A percentile compares a stretch with the other conserved stretches of the same genome.
Evolutionary conservation across 306 rosid genomes (phyloP).

Genomic region (Vigna unguiculata): DNA sequence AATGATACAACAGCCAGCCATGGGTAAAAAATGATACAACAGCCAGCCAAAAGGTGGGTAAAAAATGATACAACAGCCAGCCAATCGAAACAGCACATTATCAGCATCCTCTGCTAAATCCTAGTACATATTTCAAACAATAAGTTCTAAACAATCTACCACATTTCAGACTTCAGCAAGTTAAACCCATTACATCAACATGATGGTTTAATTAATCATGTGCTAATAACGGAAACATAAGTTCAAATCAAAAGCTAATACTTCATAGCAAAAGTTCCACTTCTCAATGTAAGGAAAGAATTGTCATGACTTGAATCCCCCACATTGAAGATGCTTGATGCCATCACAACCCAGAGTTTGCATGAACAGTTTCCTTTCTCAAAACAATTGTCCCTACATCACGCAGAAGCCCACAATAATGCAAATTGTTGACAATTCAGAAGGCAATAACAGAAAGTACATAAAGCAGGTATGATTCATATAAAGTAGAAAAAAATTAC

Average conservation of each 20-base stretch:
- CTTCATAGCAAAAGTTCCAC: conserved; percentile 59
- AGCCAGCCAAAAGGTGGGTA: conserved; percentile 51
- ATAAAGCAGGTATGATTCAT: background rate
- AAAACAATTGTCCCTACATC: conserved; percentile 53
- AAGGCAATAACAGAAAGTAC: conserved; percentile 32
- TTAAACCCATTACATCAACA: conserved; percentile 77
- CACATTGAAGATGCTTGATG: conserved; percentile 36
- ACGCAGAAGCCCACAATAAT: conserved; percentile 37
- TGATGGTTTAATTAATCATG: conserved; percentile 54
- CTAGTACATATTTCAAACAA: conserved; percentile 76
- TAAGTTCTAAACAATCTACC: conserved; percentile 58
- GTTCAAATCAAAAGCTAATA: conserved; percentile 55
- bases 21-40: conserved; percentile 57
- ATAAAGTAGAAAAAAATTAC: background rate
- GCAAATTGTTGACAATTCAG: conserved; percentile 38
- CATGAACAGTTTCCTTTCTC: conserved; percentile 51
- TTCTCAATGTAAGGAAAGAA: conserved; percentile 55
- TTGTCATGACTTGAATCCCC: conserved; percentile 51
- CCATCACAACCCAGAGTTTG: conserved; percentile 50
- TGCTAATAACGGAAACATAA: conserved; percentile 59
- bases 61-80: conserved; percentile 66
- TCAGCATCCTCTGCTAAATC: conserved; percentile 76
- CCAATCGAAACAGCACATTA: conserved; percentile 63
- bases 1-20: conserved; percentile 52
- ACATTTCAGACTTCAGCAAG: conserved; percentile 67